Percentiles rank a stretch among this genome's conserved stretches.
Evolutionary conservation across 148 eudicot genomes (phyloP).

Genomic region (Vaccinium myrtillus): DNA sequence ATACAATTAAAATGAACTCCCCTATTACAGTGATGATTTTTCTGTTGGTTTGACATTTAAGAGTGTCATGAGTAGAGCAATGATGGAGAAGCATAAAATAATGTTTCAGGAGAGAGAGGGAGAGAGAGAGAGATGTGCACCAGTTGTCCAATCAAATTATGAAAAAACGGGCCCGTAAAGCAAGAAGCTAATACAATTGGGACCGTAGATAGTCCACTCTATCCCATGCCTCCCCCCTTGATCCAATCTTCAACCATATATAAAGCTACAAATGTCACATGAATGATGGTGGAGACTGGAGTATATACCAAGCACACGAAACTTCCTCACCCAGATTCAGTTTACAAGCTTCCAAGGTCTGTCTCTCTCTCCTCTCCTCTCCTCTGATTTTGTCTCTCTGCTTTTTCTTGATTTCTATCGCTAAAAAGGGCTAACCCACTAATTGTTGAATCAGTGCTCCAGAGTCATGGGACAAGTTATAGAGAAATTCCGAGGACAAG

Average conservation of each 20-base stretch:
- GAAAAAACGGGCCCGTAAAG: too few relatives aligned
- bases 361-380: background rate
- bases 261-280: background rate
- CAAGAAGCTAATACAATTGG: too few relatives aligned
- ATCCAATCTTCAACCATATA: background rate
- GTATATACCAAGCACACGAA: background rate
- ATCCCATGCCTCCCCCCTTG: background rate
- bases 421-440: background rate
- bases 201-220: too few relatives aligned
- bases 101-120: too few relatives aligned
- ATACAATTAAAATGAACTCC: background rate
- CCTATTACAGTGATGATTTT: background rate
- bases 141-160: too few relatives aligned
- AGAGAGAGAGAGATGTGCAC: too few relatives aligned
- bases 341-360: background rate
- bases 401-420: background rate
- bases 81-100: too few relatives aligned
- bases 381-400: background rate
- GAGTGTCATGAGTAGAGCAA: too few relatives aligned
- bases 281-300: background rate
- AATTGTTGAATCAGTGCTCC: conserved; percentile 8
- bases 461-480: conserved; percentile 34
- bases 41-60: too few relatives aligned
- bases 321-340: conserved; percentile 6
- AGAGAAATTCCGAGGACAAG: conserved; percentile 35